Conservation (phyloP, 1,139 yeast species). For the Geotrichum klebahnii region DNA sequence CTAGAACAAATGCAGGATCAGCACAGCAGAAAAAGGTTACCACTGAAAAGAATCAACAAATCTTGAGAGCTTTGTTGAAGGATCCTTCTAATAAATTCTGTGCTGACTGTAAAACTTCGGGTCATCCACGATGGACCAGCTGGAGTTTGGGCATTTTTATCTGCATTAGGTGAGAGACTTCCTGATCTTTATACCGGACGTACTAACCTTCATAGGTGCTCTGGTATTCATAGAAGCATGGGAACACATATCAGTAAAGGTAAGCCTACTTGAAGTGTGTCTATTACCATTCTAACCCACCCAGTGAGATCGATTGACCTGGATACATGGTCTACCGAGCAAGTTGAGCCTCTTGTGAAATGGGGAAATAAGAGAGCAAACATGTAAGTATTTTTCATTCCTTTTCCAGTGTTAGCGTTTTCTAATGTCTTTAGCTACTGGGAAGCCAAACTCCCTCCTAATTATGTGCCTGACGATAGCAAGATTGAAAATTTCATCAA, state of each 20-base stretch:
- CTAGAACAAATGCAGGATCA: slow-evolving; percentile 4
- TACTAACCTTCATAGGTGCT: slow-evolving; percentile 50
- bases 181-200: neutral
- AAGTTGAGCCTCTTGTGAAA: slow-evolving; percentile 70
- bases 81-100: slow-evolving; percentile 75
- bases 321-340: slow-evolving; percentile 96
- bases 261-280: slow-evolving; percentile 18
- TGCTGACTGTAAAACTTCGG: slow-evolving; percentile 85
- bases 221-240: slow-evolving; percentile 92
- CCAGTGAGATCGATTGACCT: slow-evolving; percentile 67
- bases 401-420: neutral
- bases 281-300: neutral
- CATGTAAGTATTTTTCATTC: slow-evolving; percentile 35
- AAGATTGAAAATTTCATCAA: slow-evolving; percentile 85
- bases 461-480: slow-evolving; percentile 75
- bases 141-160: slow-evolving; percentile 93
- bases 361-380: slow-evolving; percentile 88
- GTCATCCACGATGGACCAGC: slow-evolving; percentile 96
- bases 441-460: slow-evolving; percentile 72
- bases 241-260: slow-evolving; percentile 75
- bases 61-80: slow-evolving; percentile 65
- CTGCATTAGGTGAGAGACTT: slow-evolving; percentile 51
- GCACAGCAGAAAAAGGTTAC: slow-evolving; percentile 21
- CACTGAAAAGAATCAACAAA: slow-evolving; percentile 54
- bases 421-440: slow-evolving; percentile 44